Base-by-base conservation (phyloP, 768 basidiomycete species). In the Trametes cubensis region DNA sequence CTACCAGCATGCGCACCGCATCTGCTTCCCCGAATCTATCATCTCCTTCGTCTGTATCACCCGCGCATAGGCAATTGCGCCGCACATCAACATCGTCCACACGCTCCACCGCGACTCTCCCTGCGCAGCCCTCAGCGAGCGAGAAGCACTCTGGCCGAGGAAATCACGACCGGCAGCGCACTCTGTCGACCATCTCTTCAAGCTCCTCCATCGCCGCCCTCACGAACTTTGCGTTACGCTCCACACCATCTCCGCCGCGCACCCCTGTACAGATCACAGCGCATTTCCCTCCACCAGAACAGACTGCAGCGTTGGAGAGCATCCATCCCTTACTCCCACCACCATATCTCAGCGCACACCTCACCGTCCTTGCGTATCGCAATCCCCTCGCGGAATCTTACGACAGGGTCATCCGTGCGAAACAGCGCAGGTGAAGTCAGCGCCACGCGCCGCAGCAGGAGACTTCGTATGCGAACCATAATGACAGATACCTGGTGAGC, bases 281-380 rank as follows among this genome's bases (percentile, higher is more conserved):
- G 8, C 82, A 85, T 73, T 90, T 92, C 75, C 88, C 90, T 10
- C 80, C 84, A 0, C 73, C 76, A n/a, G 86, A 83, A 58, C 79
- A 83, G 18, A 78, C 80, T 50, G 75, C 76, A 23, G 78, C 84
- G 57, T 74, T 84, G 20, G 87, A 90, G 69, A 77, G 75, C 25
- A 83, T 88, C 10, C 90, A 92, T 70, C 83, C 88, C 0, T 78
- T 91, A 18, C 79, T 92, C 23, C 90, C 90, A 0, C 81, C 83
- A 3, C 89, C 89, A 44, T 91, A 90, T 69, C 72, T 89, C 63
- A 82, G 78, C 66, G 83, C 86, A 60, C 90, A 92, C 61, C 77
- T 91, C 72, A 88, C 88, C 20, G 82, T 89, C 49, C 76, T 90
- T 34, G 77, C 81, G 18, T 80, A 85, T 72, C 80, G 86, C 52